Conservation (phyloP, 805 yeast genomes). For the Hanseniaspora lindneri region DNA sequence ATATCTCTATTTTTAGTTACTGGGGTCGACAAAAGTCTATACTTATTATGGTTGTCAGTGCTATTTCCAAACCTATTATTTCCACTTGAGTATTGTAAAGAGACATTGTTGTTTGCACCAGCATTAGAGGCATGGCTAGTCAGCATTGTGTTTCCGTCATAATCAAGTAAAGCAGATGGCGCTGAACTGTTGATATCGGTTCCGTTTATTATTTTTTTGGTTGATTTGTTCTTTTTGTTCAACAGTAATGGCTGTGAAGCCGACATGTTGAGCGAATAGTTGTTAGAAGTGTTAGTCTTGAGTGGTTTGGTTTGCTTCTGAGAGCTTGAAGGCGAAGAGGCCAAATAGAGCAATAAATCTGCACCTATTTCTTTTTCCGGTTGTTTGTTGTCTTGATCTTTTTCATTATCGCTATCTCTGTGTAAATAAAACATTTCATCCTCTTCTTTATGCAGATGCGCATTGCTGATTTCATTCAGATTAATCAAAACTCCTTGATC, state of each 20-base stretch:
- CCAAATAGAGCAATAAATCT: slow-evolving; percentile 29
- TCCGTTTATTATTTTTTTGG: background rate
- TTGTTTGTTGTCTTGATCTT: no score
- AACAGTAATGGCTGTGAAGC: slow-evolving; percentile 1
- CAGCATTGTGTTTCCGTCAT: slow-evolving; percentile 14
- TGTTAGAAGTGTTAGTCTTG: background rate
- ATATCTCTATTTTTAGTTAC: slow-evolving; percentile 11
- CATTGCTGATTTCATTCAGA: background rate
- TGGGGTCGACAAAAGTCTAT: slow-evolving; percentile 11
- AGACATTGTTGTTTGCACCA: background rate
- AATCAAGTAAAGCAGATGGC: slow-evolving; percentile 6
- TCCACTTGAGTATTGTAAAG: background rate
- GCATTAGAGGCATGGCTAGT: background rate
- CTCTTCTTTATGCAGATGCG: background rate
- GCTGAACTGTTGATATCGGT: slow-evolving; percentile 7
- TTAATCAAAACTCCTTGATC: background rate
- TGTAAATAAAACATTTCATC: background rate
- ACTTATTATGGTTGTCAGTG: slow-evolving; percentile 6
- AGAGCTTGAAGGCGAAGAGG: slow-evolving; percentile 26
- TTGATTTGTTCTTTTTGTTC: background rate
- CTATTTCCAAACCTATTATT: background rate
- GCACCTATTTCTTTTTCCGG: slow-evolving; percentile 26
- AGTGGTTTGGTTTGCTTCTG: slow-evolving; percentile 6
- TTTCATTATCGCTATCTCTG: no score
- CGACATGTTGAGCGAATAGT: slow-evolving; percentile 1